These are phyloP conservation scores for Xylariales sp. DNA, from an alignment of 2,329 filamentous ascomycete genomes.

Conservation along the genomic window DNA sequence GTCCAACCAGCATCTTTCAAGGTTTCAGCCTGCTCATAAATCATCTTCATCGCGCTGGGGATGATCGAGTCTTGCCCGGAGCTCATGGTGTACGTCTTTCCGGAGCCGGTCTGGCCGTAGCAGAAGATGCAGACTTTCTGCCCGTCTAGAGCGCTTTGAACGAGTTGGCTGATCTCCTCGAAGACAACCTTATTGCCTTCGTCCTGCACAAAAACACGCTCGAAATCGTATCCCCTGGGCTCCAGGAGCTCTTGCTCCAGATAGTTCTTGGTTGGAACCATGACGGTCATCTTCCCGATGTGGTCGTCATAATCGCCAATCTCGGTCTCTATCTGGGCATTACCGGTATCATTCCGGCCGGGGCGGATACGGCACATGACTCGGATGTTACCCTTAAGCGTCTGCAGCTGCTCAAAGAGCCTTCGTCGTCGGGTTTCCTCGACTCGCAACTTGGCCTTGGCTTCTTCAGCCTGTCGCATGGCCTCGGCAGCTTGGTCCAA, in stretches of 20 bases:
- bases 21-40: constrained; percentile 80
- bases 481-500: constrained; percentile 8
- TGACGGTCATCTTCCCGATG: constrained; percentile 82
- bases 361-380: constrained; percentile 97
- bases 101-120: constrained; percentile 94
- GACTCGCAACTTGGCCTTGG: constrained; percentile 15
- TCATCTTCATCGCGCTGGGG: constrained; percentile 85
- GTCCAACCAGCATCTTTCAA: constrained; percentile 89
- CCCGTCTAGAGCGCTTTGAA: constrained; percentile 92
- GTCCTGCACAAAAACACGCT: constrained; percentile 80
- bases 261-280: constrained; percentile 75
- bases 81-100: constrained; percentile 92
- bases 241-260: constrained; percentile 66
- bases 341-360: constrained; percentile 53
- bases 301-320: constrained; percentile 62
- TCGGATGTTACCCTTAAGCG: constrained; percentile 95
- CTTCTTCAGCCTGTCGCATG: constrained; percentile 9
- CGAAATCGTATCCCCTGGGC: constrained; percentile 83
- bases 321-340: constrained; percentile 66
- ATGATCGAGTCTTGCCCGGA: constrained; percentile 83
- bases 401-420: constrained; percentile 95
- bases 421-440: constrained; percentile 63
- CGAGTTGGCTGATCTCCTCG: constrained; percentile 92
- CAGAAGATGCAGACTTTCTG: constrained; percentile 99
- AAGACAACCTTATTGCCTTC: constrained; percentile 85